phyloP scores from a whole-genome alignment of 225 moss, liverwort and hornwort genomes.

The Lunularia cruciata region DNA sequence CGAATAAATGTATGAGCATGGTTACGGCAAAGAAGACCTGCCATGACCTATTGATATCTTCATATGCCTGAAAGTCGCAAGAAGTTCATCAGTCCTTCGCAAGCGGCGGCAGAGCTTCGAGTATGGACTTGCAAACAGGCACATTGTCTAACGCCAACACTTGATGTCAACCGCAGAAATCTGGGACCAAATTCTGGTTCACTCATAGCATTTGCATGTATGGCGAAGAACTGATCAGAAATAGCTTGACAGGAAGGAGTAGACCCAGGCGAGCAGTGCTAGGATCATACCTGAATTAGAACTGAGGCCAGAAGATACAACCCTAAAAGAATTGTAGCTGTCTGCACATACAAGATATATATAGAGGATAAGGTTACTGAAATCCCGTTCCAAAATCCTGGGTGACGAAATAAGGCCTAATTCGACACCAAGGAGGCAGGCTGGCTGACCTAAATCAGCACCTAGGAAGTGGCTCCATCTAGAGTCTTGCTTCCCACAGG shows the following conservation, averaged over 20 bases:
- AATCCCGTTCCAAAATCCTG: no score
- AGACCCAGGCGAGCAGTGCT: neutral
- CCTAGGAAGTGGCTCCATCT: no score
- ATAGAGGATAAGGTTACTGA: no score
- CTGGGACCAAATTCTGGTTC: no score
- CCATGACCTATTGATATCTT: slow-evolving; percentile 41
- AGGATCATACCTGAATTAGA: slow-evolving; percentile 56
- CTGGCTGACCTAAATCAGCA: no score
- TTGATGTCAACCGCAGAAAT: no score
- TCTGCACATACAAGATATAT: no score
- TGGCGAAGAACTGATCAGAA: no score
- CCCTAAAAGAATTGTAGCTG: slow-evolving; percentile 63
- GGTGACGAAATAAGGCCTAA: no score
- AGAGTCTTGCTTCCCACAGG: no score
- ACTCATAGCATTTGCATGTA: no score
- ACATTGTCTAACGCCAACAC: neutral
- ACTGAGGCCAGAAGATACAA: slow-evolving; percentile 70
- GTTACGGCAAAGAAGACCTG: slow-evolving; percentile 69
- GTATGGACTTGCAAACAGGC: neutral
- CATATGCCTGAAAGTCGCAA: slow-evolving; percentile 32
- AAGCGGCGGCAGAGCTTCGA: neutral
- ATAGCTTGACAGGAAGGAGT: neutral
- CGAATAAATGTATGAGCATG: slow-evolving; percentile 56
- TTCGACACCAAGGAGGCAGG: no score
- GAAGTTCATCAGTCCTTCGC: neutral